Evolutionary conservation across 805 yeast genomes (phyloP).

Genomic region (Ogataea corticis): DNA sequence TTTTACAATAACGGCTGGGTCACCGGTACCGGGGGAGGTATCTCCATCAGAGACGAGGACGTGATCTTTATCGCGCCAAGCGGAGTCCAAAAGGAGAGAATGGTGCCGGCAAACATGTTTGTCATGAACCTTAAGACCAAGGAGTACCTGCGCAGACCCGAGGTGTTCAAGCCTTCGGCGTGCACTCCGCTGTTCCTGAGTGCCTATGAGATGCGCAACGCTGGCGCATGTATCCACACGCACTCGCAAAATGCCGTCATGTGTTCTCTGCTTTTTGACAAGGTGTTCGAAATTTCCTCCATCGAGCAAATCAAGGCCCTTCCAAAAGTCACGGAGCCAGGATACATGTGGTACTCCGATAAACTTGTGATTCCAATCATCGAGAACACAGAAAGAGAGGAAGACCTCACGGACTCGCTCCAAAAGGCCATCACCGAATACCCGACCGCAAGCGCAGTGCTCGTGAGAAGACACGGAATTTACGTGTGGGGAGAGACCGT

Average conservation of each 20-base stretch:
- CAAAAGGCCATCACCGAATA: constrained; percentile 63
- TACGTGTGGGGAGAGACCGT: constrained; percentile 95
- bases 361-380: constrained; percentile 84
- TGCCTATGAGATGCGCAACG: constrained; percentile 61
- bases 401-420: constrained; percentile 69
- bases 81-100: constrained; percentile 93
- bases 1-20: constrained; percentile 88
- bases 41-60: constrained; percentile 65
- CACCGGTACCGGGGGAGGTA: constrained; percentile 96
- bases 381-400: constrained; percentile 88
- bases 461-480: constrained; percentile 91
- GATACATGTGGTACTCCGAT: constrained; percentile 71
- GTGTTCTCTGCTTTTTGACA: constrained; percentile 66
- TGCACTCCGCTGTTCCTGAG: constrained; percentile 88
- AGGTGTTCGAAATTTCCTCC: constrained; percentile 72
- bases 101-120: constrained; percentile 79
- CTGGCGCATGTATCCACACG: constrained; percentile 94
- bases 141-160: constrained; percentile 61
- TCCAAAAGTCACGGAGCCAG: constrained; percentile 66
- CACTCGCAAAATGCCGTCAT: constrained; percentile 90
- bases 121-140: constrained; percentile 60
- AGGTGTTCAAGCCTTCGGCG: constrained; percentile 79
- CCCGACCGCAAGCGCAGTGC: constrained; percentile 80
- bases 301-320: constrained; percentile 93
- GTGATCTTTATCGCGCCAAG: constrained; percentile 82